These are phyloP conservation scores for Teratosphaeria viscida DNA, from an alignment of 2,329 filamentous ascomycete species.

Conservation along the genomic window DNA sequence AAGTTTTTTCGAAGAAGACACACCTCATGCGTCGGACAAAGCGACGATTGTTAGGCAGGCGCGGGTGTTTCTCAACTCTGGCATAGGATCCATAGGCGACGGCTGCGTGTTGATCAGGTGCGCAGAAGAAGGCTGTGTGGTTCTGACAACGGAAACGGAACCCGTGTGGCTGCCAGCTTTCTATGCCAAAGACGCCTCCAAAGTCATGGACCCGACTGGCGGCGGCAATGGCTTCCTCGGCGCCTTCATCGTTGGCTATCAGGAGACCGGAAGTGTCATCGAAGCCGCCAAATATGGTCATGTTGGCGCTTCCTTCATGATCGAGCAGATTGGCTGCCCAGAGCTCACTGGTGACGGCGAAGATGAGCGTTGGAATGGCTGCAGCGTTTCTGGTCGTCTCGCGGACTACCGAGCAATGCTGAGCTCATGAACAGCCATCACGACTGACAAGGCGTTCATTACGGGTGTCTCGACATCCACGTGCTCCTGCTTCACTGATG, in stretches of 20 bases:
- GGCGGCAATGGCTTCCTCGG: slow-evolving; percentile 22
- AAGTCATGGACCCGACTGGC: slow-evolving; percentile 18
- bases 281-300: slow-evolving; percentile 16
- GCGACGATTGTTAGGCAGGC: slow-evolving; percentile 12
- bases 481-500: neutral
- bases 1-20: slow-evolving; percentile 11
- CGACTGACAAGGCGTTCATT: neutral
- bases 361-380: slow-evolving; percentile 40
- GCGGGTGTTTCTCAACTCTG: slow-evolving; percentile 8
- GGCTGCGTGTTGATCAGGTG: slow-evolving; percentile 16
- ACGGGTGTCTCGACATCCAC: neutral
- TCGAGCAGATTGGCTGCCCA: slow-evolving; percentile 17
- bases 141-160: slow-evolving; percentile 3
- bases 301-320: slow-evolving; percentile 19
- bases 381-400: slow-evolving; percentile 31
- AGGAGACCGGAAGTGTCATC: slow-evolving; percentile 10
- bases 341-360: slow-evolving; percentile 29
- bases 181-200: slow-evolving; percentile 6
- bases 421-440: neutral
- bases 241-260: slow-evolving; percentile 16
- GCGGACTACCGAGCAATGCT: slow-evolving; percentile 18
- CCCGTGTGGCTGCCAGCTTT: slow-evolving; percentile 13
- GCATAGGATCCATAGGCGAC: slow-evolving; percentile 4
- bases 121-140: slow-evolving; percentile 18
- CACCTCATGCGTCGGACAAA: slow-evolving; percentile 5